Evolutionary conservation across 352 stramenopile species (phyloP).

Genomic region (Pythium vanterpoolii): DNA sequence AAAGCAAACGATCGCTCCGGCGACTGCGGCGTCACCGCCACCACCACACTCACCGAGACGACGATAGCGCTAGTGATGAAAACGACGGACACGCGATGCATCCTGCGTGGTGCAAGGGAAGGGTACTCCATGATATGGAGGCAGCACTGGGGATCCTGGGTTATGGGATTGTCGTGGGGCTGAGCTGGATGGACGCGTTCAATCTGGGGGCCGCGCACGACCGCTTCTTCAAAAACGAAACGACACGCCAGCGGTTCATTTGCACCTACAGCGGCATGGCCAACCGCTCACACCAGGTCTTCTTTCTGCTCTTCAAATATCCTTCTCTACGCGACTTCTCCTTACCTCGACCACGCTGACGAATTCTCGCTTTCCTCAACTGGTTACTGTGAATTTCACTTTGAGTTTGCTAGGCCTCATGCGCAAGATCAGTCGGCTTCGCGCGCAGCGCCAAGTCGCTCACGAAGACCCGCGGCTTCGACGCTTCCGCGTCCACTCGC

Average conservation of each 20-base stretch:
- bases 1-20: constrained; percentile 5
- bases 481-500: constrained; percentile 13
- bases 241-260: constrained; percentile 24
- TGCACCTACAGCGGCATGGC: constrained; percentile 55
- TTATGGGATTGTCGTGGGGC: constrained; percentile 47
- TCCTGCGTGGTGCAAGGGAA: constrained; percentile 11
- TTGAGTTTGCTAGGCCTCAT: constrained; percentile 48
- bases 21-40: constrained; percentile 1
- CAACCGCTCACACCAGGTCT: constrained; percentile 48
- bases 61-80: constrained; percentile 9
- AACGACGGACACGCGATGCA: background rate
- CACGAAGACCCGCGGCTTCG: constrained; percentile 6
- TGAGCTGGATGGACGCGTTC: constrained; percentile 67
- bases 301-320: constrained; percentile 83
- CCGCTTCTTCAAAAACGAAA: constrained; percentile 10
- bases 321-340: constrained; percentile 23
- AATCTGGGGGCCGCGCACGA: constrained; percentile 34
- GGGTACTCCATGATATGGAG: constrained; percentile 26
- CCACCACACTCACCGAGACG: background rate
- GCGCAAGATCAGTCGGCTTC: constrained; percentile 33
- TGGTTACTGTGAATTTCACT: constrained; percentile 26
- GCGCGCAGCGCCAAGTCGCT: constrained; percentile 12
- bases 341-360: background rate
- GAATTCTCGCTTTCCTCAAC: background rate
- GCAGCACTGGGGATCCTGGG: constrained; percentile 42